phyloP scores from a whole-genome alignment of 1,284 basidiomycete species.

The Meripilus lineatus region DNA sequence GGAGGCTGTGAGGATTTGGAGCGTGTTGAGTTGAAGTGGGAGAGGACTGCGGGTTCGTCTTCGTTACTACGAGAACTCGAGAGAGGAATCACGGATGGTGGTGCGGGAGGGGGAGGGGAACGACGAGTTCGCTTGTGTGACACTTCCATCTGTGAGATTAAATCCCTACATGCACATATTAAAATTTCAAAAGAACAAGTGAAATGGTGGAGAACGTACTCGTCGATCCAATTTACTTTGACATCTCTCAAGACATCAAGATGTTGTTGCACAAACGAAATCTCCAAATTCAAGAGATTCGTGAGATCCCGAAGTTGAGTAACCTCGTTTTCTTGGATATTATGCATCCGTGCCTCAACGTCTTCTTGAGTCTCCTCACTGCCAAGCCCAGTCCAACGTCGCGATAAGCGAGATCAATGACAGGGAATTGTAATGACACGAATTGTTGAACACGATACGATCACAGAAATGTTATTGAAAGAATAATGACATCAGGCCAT shows the following conservation, averaged over 20 bases:
- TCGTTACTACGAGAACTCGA: too few species aligned
- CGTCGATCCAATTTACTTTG: conserved; percentile 58
- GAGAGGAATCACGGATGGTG: conserved; percentile 11
- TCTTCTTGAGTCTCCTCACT: conserved; percentile 84
- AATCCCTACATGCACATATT: conserved; percentile 10
- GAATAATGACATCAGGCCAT: too few species aligned
- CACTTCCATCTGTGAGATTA: conserved; percentile 18
- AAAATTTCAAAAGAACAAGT: neutral
- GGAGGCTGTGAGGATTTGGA: conserved; percentile 16
- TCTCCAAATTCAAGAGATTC: conserved; percentile 64
- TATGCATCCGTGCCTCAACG: conserved; percentile 66
- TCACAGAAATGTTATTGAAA: too few species aligned
- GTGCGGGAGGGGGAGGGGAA: conserved; percentile 10
- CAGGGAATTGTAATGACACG: too few species aligned
- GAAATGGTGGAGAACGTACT: conserved; percentile 35
- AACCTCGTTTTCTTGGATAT: conserved; percentile 74
- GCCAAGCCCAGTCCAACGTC: too few species aligned
- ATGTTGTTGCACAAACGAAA: conserved; percentile 70
- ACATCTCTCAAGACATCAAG: conserved; percentile 66
- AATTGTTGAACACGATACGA: too few species aligned
- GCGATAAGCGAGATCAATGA: too few species aligned
- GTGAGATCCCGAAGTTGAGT: conserved; percentile 65
- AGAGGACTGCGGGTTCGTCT: conserved; percentile 8
- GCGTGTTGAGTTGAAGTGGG: conserved; percentile 15
- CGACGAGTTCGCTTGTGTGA: conserved; percentile 12